These are phyloP conservation scores for Collybiopsis confluens DNA, from an alignment of 768 basidiomycete genomes.

Conservation along the genomic window DNA sequence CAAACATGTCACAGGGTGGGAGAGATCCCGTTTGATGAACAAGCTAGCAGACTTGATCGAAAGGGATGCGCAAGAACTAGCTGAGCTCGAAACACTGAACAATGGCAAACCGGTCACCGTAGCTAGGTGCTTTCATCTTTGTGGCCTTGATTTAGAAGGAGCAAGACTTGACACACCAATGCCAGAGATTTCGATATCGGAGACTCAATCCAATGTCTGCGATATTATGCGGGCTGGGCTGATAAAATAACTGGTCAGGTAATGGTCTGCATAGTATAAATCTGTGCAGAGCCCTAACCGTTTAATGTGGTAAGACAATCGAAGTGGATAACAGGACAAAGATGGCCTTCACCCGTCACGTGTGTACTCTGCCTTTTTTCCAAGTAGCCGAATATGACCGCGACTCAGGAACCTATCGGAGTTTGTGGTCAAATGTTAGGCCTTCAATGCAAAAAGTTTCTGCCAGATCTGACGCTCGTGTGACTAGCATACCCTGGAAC, in stretches of 20 bases:
- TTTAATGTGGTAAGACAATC: slow-evolving; percentile 45
- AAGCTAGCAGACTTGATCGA: slow-evolving; percentile 91
- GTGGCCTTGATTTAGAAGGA: background rate
- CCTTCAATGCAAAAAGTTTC: background rate
- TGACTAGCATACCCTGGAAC: slow-evolving; percentile 74
- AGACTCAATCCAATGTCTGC: slow-evolving; percentile 70
- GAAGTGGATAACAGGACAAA: slow-evolving; percentile 80
- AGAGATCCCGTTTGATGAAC: slow-evolving; percentile 76
- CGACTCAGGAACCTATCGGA: slow-evolving; percentile 81
- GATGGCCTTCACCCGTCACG: slow-evolving; percentile 76
- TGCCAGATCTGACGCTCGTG: background rate
- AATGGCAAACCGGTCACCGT: slow-evolving; percentile 84
- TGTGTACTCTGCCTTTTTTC: no score
- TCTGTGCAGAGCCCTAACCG: background rate
- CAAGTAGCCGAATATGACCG: no score
- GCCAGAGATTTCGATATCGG: slow-evolving; percentile 76
- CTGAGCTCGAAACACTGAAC: slow-evolving; percentile 81
- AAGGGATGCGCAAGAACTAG: slow-evolving; percentile 74
- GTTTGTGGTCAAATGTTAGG: slow-evolving; percentile 79
- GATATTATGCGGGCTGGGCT: slow-evolving; percentile 95
- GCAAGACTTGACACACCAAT: slow-evolving; percentile 6
- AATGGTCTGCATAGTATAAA: background rate
- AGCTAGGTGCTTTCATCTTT: slow-evolving; percentile 24
- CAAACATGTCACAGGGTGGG: slow-evolving; percentile 78
- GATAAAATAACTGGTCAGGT: slow-evolving; percentile 92